Conservation (phyloP, 768 basidiomycete genomes). For the Xerocomus spinulosus region DNA sequence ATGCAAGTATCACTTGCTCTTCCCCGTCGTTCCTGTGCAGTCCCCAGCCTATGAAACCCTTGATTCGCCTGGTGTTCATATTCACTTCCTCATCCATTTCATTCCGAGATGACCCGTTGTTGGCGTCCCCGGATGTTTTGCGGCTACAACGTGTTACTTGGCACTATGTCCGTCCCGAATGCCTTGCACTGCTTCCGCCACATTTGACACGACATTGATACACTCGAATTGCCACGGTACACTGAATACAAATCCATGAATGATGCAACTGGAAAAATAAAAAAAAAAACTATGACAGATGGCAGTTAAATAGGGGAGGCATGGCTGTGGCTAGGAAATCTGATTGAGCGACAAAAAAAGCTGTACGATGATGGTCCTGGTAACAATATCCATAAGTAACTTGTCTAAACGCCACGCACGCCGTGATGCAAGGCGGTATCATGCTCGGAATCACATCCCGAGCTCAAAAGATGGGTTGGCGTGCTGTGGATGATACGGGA, state of each 20-base stretch:
- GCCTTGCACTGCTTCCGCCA: no score
- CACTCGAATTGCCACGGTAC: not conserved
- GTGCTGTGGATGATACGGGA: slow-evolving; percentile 2
- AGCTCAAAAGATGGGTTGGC: slow-evolving; percentile 1
- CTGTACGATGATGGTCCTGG: slow-evolving; percentile 6
- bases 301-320: no score
- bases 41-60: no score
- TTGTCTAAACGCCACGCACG: not conserved
- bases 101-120: no score
- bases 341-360: not conserved
- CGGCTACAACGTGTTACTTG: no score
- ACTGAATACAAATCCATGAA: slow-evolving; percentile 3
- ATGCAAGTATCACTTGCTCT: no score
- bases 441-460: slow-evolving; percentile 1
- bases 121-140: no score
- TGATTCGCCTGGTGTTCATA: no score
- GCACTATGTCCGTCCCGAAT: no score
- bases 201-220: not conserved
- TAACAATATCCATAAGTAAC: slow-evolving; percentile 10
- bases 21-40: no score
- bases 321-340: slow-evolving; percentile 1
- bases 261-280: not conserved
- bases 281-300: no score
- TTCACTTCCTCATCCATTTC: no score
- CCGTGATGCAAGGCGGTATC: slow-evolving; percentile 10